Percentiles rank a stretch among this genome's conserved stretches.
These are phyloP conservation scores for Licmophora abbreviata DNA, from an alignment of 108 stramenopile species.

Conservation along the genomic window DNA sequence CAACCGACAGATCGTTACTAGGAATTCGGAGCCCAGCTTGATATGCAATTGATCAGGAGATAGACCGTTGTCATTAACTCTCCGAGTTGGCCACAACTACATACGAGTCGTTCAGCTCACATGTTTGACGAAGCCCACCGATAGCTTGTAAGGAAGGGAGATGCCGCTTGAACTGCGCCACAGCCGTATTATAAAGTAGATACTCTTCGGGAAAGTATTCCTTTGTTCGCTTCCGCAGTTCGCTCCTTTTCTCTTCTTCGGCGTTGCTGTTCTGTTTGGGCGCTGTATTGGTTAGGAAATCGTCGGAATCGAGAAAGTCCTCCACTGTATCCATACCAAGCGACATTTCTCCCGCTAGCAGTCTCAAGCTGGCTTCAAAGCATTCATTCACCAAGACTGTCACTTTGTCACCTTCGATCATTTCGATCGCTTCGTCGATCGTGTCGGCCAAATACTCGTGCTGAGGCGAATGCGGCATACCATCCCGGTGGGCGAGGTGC, in stretches of 20 bases:
- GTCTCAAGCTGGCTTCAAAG: slow-evolving; percentile 17
- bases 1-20: too few species aligned
- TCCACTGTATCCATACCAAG: neutral
- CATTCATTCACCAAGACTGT: slow-evolving; percentile 16
- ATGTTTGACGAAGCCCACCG: too few species aligned
- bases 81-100: too few species aligned
- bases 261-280: neutral
- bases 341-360: slow-evolving; percentile 13
- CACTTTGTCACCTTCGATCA: slow-evolving; percentile 7
- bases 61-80: too few species aligned
- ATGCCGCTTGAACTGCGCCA: slow-evolving; percentile 15
- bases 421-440: slow-evolving; percentile 1
- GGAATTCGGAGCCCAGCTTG: too few species aligned
- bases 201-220: slow-evolving; percentile 18
- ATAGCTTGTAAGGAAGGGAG: too few species aligned
- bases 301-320: slow-evolving; percentile 6
- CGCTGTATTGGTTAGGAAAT: neutral
- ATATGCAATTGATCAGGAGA: too few species aligned
- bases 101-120: too few species aligned
- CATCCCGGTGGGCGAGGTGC: neutral
- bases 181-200: slow-evolving; percentile 13
- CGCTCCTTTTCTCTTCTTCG: neutral
- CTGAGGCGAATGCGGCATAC: neutral
- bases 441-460: neutral
- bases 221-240: slow-evolving; percentile 5